These are phyloP conservation scores for Vicia villosa DNA, from an alignment of 306 rosid genomes.

Conservation along the genomic window DNA sequence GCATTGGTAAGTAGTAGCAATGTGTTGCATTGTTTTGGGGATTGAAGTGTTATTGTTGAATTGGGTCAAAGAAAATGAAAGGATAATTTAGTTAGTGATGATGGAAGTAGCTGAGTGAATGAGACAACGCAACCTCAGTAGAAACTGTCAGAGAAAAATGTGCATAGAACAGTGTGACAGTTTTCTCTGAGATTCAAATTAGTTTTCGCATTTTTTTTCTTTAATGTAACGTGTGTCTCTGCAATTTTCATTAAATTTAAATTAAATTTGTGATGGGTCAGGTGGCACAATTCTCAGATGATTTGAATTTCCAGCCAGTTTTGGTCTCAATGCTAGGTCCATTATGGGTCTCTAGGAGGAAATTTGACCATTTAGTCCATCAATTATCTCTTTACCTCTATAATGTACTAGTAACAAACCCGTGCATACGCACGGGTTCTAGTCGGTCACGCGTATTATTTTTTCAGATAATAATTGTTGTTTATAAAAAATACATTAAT, in stretches of 20 bases:
- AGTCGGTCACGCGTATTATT: too few species aligned
- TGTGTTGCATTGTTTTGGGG: conserved; percentile 3
- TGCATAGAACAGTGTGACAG: conserved; percentile 32
- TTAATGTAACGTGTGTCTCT: neutral
- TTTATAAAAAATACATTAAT: too few species aligned
- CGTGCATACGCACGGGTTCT: too few species aligned
- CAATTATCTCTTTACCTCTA: too few species aligned
- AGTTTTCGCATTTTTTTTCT: neutral
- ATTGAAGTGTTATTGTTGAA: conserved; percentile 8
- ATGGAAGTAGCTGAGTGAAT: conserved; percentile 39
- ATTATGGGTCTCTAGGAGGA: neutral
- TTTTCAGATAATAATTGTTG: too few species aligned
- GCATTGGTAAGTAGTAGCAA: neutral
- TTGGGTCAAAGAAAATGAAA: conserved; percentile 28
- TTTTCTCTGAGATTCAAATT: conserved; percentile 33
- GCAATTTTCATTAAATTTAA: neutral
- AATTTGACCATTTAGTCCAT: too few species aligned
- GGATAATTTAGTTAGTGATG: conserved; percentile 36
- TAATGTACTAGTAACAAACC: too few species aligned
- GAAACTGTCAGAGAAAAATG: conserved; percentile 1
- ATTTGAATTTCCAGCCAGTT: neutral
- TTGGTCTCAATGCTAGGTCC: conserved; percentile 13
- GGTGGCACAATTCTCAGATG: conserved; percentile 12
- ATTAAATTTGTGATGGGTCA: conserved; percentile 30
- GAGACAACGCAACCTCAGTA: conserved; percentile 39